Conservation (phyloP, 2,329 filamentous ascomycete genomes). For the Basipetospora sp. region DNA sequence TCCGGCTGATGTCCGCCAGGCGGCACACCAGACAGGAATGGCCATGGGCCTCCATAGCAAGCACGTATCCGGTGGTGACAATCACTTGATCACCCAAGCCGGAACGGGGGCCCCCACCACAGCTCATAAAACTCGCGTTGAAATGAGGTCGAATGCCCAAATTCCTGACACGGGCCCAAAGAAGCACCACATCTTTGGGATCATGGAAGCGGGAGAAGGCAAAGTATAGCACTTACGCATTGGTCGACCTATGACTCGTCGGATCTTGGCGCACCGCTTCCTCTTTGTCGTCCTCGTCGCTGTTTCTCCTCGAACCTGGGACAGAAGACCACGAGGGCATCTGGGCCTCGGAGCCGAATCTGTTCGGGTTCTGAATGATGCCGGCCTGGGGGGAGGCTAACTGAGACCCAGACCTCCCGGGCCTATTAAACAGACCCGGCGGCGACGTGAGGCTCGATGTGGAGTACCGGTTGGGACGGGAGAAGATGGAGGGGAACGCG, state of each 20-base stretch:
- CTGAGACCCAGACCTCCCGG: constrained; percentile 63
- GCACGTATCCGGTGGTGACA: no score
- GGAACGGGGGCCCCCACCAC: no score
- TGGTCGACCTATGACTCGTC: constrained; percentile 58
- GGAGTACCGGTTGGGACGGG: constrained; percentile 75
- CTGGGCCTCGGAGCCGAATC: constrained; percentile 31
- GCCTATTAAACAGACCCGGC: constrained; percentile 57
- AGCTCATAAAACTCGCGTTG: no score
- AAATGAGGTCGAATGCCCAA: no score
- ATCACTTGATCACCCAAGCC: no score
- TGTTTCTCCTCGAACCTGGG: constrained; percentile 75
- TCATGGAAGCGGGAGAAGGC: no score
- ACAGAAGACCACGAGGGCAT: constrained; percentile 75
- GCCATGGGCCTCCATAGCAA: no score
- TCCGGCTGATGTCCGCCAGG: no score
- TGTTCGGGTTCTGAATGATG: constrained; percentile 34
- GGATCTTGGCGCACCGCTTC: constrained; percentile 53
- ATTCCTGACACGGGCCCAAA: no score
- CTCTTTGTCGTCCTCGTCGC: constrained; percentile 78
- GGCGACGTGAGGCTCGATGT: constrained; percentile 75
- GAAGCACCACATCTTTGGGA: background rate
- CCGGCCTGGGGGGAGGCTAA: constrained; percentile 62
- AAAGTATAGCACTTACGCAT: constrained; percentile 51
- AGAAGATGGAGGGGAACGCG: constrained; percentile 66
- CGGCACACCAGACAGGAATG: no score